phyloP scores from a whole-genome alignment of 2,329 filamentous ascomycete genomes.

The Hypoxylon sp. region DNA sequence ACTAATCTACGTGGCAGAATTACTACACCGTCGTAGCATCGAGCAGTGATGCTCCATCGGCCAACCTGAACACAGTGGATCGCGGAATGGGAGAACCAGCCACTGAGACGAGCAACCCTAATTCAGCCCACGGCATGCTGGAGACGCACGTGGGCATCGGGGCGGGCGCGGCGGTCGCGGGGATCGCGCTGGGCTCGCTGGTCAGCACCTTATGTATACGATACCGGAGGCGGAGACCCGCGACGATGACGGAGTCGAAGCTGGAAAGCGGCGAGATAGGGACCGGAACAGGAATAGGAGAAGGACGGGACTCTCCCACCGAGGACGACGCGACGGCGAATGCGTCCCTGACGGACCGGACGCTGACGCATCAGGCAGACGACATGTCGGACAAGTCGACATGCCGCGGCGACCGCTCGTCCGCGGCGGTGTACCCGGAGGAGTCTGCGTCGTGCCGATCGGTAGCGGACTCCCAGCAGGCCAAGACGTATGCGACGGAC shows the following conservation, averaged over 20 bases:
- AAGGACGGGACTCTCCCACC: background rate
- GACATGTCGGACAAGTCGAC: too few species aligned
- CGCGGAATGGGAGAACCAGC: background rate
- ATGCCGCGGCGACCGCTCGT: background rate
- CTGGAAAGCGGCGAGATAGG: background rate
- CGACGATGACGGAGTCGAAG: background rate
- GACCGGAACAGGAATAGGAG: background rate
- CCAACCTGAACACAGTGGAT: background rate
- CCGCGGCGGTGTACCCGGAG: constrained; percentile 1
- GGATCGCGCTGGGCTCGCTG: background rate
- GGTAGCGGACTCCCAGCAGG: background rate
- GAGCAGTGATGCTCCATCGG: background rate
- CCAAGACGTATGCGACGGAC: constrained; percentile 5
- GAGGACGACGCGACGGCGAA: too few species aligned
- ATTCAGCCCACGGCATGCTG: background rate
- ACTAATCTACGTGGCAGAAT: background rate
- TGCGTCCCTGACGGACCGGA: background rate
- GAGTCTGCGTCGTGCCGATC: constrained; percentile 5
- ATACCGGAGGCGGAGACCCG: background rate
- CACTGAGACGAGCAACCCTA: background rate
- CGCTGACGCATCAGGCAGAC: too few species aligned
- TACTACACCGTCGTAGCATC: too few species aligned
- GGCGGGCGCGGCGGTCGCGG: background rate
- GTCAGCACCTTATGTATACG: background rate
- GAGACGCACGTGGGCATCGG: constrained; percentile 2